A percentile compares a stretch with the other conserved stretches of the same genome.
Evolutionary conservation across 1,284 basidiomycete species (phyloP).

Genomic region (Cerrena zonata): DNA sequence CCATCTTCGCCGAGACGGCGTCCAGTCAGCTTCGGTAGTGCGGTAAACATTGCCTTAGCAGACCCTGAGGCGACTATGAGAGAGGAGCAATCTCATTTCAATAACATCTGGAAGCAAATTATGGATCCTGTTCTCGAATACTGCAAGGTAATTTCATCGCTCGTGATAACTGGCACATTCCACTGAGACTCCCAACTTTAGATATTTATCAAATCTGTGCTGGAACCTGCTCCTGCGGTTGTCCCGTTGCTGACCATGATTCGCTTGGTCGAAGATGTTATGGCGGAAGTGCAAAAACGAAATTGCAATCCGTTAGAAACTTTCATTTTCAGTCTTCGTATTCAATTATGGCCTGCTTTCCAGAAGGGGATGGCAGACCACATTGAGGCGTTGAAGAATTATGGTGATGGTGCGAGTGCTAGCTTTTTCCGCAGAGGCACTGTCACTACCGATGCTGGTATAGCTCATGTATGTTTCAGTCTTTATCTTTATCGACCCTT

Average conservation of each 20-base stretch:
- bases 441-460: constrained; percentile 63
- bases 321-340: constrained; percentile 71
- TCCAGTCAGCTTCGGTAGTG: constrained; percentile 24
- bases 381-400: constrained; percentile 71
- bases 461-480: constrained; percentile 49
- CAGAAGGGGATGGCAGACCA: constrained; percentile 84
- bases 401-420: constrained; percentile 63
- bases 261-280: constrained; percentile 75
- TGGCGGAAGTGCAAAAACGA: constrained; percentile 68
- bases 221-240: constrained; percentile 68
- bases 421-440: constrained; percentile 63
- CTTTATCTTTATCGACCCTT: not conserved
- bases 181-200: constrained; percentile 26
- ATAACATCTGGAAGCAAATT: constrained; percentile 82
- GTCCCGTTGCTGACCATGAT: constrained; percentile 83
- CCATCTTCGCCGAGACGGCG: constrained; percentile 21
- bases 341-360: constrained; percentile 87
- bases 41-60: constrained; percentile 14
- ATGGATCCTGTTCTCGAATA: constrained; percentile 86
- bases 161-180: constrained; percentile 9
- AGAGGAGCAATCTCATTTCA: constrained; percentile 52
- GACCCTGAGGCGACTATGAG: constrained; percentile 30
- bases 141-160: constrained; percentile 36
- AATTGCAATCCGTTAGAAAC: constrained; percentile 73
- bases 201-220: constrained; percentile 60